These are phyloP conservation scores for Irpex sp. DNA, from an alignment of 1,284 basidiomycete genomes.

Conservation along the genomic window DNA sequence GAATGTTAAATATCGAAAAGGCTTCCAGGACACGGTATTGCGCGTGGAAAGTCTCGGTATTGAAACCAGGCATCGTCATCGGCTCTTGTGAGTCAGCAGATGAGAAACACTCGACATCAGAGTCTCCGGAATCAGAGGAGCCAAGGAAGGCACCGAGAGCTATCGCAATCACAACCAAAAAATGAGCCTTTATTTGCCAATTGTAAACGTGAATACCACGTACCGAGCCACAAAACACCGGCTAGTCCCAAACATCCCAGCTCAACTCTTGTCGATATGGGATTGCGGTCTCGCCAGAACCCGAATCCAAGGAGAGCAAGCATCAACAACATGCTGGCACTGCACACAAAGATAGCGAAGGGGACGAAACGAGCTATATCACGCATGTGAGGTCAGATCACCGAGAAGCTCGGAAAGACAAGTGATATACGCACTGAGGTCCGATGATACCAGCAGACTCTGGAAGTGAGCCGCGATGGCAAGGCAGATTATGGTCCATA, in stretches of 20 bases:
- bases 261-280: conserved; percentile 73
- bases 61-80: conserved; percentile 53
- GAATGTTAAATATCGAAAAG: conserved; percentile 71
- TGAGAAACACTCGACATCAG: conserved; percentile 76
- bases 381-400: not conserved
- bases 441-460: conserved; percentile 59
- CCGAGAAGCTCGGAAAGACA: not conserved
- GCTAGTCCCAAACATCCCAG: conserved; percentile 61
- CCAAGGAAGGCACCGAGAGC: conserved; percentile 68
- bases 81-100: conserved; percentile 44
- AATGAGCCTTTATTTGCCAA: conserved; percentile 11
- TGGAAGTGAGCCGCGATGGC: conserved; percentile 74
- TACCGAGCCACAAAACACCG: conserved; percentile 76
- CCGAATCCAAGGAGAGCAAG: conserved; percentile 57
- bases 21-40: conserved; percentile 76
- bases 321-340: conserved; percentile 60
- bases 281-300: conserved; percentile 58
- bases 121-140: conserved; percentile 66
- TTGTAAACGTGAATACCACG: conserved; percentile 22
- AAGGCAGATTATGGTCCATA: conserved; percentile 70
- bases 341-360: conserved; percentile 74
- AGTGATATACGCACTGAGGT: conserved; percentile 55
- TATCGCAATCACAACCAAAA: conserved; percentile 23
- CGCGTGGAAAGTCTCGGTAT: conserved; percentile 70
- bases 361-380: conserved; percentile 73